phyloP scores from a whole-genome alignment of 768 basidiomycete genomes.

The Pleurotus pulmonarius region DNA sequence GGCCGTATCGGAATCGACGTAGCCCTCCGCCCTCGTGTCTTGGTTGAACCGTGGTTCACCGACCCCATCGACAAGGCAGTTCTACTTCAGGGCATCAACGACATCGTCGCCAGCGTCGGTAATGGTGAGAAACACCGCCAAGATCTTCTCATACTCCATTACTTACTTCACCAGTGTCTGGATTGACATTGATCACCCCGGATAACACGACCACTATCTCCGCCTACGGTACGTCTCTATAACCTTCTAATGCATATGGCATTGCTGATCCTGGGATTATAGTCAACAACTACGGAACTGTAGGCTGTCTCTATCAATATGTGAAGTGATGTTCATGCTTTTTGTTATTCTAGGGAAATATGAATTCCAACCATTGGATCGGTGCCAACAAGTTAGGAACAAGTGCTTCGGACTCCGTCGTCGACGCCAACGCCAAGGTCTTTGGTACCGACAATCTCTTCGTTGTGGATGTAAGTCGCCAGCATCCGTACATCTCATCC shows the following conservation, averaged over 20 bases:
- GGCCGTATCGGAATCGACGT: constrained; percentile 60
- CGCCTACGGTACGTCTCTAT: constrained; percentile 33
- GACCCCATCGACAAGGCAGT: constrained; percentile 54
- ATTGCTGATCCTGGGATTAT: neutral
- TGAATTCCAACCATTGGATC: constrained; percentile 67
- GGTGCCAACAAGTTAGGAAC: constrained; percentile 48
- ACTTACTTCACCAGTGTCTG: constrained; percentile 31
- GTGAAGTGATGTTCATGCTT: no score
- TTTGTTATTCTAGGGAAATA: constrained; percentile 20
- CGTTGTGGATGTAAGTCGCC: constrained; percentile 44
- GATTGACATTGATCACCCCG: constrained; percentile 54
- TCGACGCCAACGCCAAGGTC: constrained; percentile 57
- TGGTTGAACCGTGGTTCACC: constrained; percentile 55
- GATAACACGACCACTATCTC: constrained; percentile 54
- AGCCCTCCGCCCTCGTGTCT: constrained; percentile 40
- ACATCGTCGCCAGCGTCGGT: constrained; percentile 38
- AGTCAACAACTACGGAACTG: constrained; percentile 37
- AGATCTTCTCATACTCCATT: neutral
- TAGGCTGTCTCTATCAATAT: constrained; percentile 1
- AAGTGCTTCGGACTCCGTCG: constrained; percentile 33
- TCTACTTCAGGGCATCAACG: constrained; percentile 46
- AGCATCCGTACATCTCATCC: neutral
- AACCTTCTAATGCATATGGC: neutral
- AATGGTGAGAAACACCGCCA: constrained; percentile 27
- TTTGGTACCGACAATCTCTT: constrained; percentile 47